Base-by-base conservation (phyloP, 108 stramenopile genomes). In the Discostella stelligeroides region DNA sequence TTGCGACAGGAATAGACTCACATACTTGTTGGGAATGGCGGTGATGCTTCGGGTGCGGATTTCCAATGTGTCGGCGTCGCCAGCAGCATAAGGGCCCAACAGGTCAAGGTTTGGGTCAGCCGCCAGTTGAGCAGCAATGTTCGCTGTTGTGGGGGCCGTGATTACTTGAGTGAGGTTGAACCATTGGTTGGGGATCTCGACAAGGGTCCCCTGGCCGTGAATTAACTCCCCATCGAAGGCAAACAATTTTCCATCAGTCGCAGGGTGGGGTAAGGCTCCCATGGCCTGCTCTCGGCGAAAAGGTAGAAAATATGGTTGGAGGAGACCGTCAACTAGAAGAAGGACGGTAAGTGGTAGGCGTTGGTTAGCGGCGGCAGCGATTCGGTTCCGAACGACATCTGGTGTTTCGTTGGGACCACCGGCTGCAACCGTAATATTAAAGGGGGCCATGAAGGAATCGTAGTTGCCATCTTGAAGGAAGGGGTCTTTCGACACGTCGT, bases 261-360 rank as follows among this genome's bases (percentile, higher is more conserved):
- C 37, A 30, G 66, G 15, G 12, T 66, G 59, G 2, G 17, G 2
- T 5, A 21, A 10, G 21, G 23, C 21, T 0, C 20, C 50, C 71
- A 24, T 72, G 77, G 77, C 63, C 65, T 38, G 71, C 63, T 29
- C 47, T 66, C 4, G 63, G 66, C 7, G 58, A 59, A 60, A 51
- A 60, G 34, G 77, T 46, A 37, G 50, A 63, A 39, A 67, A 21
- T 23, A 23, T 11, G 50, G 1, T 2, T 5, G 18, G 21, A 21
- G 1, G 2, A 11, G 50, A 10, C 50, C 12, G 1, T 51, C 50
- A 10, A 4, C 4, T 17, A 51, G 1, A 4, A 2, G 10, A 11
- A 21, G 2, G 2, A 51, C 10, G 11, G 50, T 21, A 18, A 51
- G 21, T 21, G 50, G 20, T n/a, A 21, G 50, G 50, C 1, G 15